These are phyloP conservation scores for Ambrosia artemisiifolia DNA, from an alignment of 129 eudicot species.

Conservation along the genomic window DNA sequence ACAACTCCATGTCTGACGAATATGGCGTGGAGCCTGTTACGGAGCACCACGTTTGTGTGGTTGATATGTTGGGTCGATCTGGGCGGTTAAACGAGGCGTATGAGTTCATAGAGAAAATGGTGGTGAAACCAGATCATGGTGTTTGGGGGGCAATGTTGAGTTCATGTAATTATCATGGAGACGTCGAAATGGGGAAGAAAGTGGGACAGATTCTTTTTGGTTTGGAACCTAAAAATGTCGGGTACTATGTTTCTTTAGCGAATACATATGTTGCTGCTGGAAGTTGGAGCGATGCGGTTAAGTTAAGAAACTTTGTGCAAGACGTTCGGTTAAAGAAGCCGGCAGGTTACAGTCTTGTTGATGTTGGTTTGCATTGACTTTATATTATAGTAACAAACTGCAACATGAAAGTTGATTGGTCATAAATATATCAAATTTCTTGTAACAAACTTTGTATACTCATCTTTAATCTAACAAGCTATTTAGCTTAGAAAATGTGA, in stretches of 20 bases:
- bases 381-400: neutral
- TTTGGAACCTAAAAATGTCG: slow-evolving; percentile 54
- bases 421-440: neutral
- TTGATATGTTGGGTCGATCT: slow-evolving; percentile 57
- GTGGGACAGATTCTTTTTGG: slow-evolving; percentile 48
- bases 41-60: slow-evolving; percentile 67
- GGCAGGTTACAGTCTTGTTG: slow-evolving; percentile 49
- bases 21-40: slow-evolving; percentile 39
- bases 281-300: slow-evolving; percentile 67
- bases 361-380: slow-evolving; percentile 28
- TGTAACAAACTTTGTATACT: neutral
- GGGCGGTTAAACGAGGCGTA: slow-evolving; percentile 56
- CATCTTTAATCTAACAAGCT: neutral
- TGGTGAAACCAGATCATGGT: slow-evolving; percentile 41
- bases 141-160: slow-evolving; percentile 74
- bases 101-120: slow-evolving; percentile 36
- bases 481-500: neutral
- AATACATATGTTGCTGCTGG: slow-evolving; percentile 61
- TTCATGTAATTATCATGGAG: slow-evolving; percentile 63
- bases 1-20: slow-evolving; percentile 35
- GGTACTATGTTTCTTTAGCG: slow-evolving; percentile 55
- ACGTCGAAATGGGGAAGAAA: slow-evolving; percentile 61
- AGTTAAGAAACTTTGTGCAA: slow-evolving; percentile 39
- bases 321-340: slow-evolving; percentile 43
- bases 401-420: neutral